Base-by-base conservation (phyloP, 345 rosid genomes). In the Eucalyptus camaldulensis region DNA sequence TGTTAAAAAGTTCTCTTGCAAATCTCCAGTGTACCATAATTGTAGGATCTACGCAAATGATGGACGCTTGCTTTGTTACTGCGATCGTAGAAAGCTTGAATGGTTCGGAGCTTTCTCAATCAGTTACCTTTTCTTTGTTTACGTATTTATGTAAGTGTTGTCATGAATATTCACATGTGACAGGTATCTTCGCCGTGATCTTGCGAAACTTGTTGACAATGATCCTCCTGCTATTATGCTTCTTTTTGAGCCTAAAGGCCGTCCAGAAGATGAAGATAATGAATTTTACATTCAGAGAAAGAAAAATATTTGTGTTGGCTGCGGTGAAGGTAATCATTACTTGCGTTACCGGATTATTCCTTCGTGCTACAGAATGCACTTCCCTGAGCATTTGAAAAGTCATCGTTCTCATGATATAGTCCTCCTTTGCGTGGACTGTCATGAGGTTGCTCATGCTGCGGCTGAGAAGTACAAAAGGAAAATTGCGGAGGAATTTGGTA, bases 331-430 rank as follows among this genome's bases (percentile, higher is more conserved):
- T 88, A 94, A 94, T 90, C 99, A 98, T 88, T 98, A 98, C 92
- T 91, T 98, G 24, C 99, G 98, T 14, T 98, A 98, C 92, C 93
- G 99, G 86, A 93, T 97, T 89, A 97, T 98, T 89, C 99, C 99
- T 90, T 96, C 99, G 8, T 97, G 99, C 93, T 98, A 98, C 92
- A 94, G 99, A 93, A 90, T 97, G 93, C 98, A 97, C 93, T 98
- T 98, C 89, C 99, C 99, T 24, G 99, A 97, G 95, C 99, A 98
- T 91, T 88, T 98, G 90, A 98, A 98, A 93, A 98, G 99, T 90
- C 99, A 98, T 72, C 94, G 99, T n/a, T 98, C 99, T 90, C 99
- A 97, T 93, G 99, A 98, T 91, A 98, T 97, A 86, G 99, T 97
- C 90, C 93, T 98, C 72, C 97, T 98, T 22, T 98, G 99, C 86